Evolutionary conservation across 2,329 filamentous ascomycete genomes (phyloP).

Genomic region (Fusarium anguioides): DNA sequence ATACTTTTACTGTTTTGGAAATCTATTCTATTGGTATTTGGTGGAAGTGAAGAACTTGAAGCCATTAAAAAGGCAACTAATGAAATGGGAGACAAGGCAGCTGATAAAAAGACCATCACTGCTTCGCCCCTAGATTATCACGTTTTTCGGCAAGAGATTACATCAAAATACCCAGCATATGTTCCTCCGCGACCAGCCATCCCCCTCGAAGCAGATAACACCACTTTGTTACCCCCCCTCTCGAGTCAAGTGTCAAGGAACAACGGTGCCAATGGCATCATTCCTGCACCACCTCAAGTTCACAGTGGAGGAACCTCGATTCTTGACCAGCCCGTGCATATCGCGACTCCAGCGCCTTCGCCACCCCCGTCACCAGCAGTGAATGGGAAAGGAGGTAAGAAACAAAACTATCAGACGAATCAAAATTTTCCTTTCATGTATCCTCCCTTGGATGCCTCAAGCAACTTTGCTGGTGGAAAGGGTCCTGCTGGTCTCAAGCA

Average conservation of each 20-base stretch:
- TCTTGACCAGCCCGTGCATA: constrained; percentile 94
- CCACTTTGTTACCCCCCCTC: constrained; percentile 87
- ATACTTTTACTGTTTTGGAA: constrained; percentile 93
- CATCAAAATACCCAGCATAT: constrained; percentile 97
- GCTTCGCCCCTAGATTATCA: constrained; percentile 97
- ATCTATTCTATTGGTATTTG: constrained; percentile 85
- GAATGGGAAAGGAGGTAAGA: constrained; percentile 94
- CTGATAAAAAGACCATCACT: constrained; percentile 82
- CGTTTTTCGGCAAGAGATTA: constrained; percentile 94
- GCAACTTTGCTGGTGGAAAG: constrained; percentile 91
- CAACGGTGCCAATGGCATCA: constrained; percentile 70
- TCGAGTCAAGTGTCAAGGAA: constrained; percentile 76
- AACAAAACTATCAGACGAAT: constrained; percentile 99
- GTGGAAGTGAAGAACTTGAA: constrained; percentile 78
- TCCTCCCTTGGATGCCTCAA: constrained; percentile 87
- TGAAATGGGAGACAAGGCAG: constrained; percentile 68
- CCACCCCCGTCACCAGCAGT: constrained; percentile 89
- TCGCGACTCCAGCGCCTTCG: constrained; percentile 96
- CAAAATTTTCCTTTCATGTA: constrained; percentile 99
- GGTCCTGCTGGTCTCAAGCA: constrained; percentile 85
- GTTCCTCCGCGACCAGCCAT: constrained; percentile 86
- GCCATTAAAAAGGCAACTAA: constrained; percentile 78
- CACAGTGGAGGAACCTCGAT: constrained; percentile 78
- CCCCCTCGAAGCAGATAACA: constrained; percentile 89
- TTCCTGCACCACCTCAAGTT: constrained; percentile 64